A percentile compares a stretch with the other conserved stretches of the same genome.
Conservation (phyloP, 2,329 filamentous ascomycete genomes). For the Sarocladiaceae sp. region DNA sequence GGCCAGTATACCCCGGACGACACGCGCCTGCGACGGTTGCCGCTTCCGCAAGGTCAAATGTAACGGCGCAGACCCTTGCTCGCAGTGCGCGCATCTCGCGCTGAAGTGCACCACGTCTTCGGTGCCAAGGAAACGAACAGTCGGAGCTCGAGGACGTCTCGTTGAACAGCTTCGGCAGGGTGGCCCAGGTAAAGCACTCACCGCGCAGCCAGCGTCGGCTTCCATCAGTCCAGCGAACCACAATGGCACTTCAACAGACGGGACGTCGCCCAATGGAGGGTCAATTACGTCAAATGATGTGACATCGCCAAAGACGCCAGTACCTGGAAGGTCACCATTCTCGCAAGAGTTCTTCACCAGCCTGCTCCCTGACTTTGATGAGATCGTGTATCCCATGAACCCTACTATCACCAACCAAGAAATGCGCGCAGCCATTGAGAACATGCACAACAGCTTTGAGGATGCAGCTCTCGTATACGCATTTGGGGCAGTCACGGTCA, state of each 20-base stretch:
- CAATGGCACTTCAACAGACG: background rate
- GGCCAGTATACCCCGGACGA: constrained; percentile 11
- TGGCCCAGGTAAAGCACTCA: background rate
- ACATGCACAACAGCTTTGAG: constrained; percentile 27
- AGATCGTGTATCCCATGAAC: constrained; percentile 32
- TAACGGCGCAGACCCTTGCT: constrained; percentile 28
- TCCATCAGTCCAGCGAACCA: background rate
- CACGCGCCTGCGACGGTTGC: constrained; percentile 31
- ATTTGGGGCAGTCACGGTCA: constrained; percentile 31
- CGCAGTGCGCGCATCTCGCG: constrained; percentile 30
- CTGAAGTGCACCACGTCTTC: constrained; percentile 29
- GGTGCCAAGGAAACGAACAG: constrained; percentile 27
- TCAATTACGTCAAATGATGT: background rate
- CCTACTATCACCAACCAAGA: constrained; percentile 28
- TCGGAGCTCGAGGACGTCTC: constrained; percentile 16
- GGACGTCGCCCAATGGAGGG: background rate
- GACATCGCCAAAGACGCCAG: constrained; percentile 4
- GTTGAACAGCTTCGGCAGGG: constrained; percentile 13
- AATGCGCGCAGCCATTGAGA: constrained; percentile 24
- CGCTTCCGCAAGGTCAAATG: constrained; percentile 34
- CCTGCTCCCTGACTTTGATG: constrained; percentile 28
- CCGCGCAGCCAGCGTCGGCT: background rate
- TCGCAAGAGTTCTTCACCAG: constrained; percentile 27
- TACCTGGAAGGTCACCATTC: constrained; percentile 15
- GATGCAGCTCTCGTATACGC: constrained; percentile 32